A percentile compares a stretch with the other conserved stretches of the same genome.
These are phyloP conservation scores for Stemphylium lycopersici DNA, from an alignment of 2,329 filamentous ascomycete species.

Conservation along the genomic window DNA sequence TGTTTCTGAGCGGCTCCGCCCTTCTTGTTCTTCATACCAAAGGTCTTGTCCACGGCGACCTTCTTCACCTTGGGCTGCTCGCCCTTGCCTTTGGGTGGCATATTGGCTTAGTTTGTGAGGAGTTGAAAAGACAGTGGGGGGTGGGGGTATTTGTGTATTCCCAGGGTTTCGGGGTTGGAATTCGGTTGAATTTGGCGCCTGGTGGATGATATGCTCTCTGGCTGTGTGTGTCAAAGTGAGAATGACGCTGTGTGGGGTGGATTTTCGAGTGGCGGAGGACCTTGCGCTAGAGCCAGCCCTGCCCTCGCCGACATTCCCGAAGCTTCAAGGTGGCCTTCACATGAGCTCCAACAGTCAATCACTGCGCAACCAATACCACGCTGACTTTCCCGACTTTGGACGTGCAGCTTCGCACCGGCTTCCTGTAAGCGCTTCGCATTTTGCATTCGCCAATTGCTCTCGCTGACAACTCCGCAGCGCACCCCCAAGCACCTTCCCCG, in stretches of 20 bases:
- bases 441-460: not conserved
- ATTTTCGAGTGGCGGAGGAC: constrained; percentile 27
- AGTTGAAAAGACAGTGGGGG: constrained; percentile 16
- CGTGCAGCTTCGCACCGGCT: not conserved
- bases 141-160: not conserved
- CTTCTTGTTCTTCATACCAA: constrained; percentile 99
- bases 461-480: constrained; percentile 26
- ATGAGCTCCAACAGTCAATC: constrained; percentile 10
- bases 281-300: constrained; percentile 23
- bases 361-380: constrained; percentile 5
- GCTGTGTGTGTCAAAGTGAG: constrained; percentile 40
- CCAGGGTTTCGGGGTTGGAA: not conserved
- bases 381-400: constrained; percentile 12
- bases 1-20: constrained; percentile 87
- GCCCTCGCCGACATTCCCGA: constrained; percentile 23
- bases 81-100: constrained; percentile 71
- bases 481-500: constrained; percentile 8
- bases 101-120: constrained; percentile 52
- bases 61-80: constrained; percentile 61
- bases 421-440: constrained; percentile 5
- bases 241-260: constrained; percentile 45
- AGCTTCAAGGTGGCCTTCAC: constrained; percentile 37
- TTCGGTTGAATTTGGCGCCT: constrained; percentile 21
- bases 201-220: constrained; percentile 18
- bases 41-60: constrained; percentile 89